Conservation (phyloP, 2,329 filamentous ascomycete species). For the Aspergillus nomiae region DNA sequence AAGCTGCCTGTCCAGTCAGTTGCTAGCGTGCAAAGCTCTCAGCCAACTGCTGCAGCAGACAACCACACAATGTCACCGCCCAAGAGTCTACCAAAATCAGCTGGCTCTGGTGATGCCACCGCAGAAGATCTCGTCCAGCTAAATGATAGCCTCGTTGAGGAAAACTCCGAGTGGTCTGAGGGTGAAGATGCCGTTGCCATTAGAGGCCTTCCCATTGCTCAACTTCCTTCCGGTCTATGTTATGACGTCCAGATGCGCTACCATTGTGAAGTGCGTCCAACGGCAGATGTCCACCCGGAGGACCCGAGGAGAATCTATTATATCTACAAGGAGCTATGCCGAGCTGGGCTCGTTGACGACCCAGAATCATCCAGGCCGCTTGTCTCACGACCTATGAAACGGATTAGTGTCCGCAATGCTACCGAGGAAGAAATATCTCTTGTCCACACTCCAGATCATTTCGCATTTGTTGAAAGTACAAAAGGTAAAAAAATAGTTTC, state of each 20-base stretch:
- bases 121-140: conserved; percentile 22
- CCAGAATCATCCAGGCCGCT: conserved; percentile 54
- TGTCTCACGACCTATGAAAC: conserved; percentile 58
- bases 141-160: conserved; percentile 39
- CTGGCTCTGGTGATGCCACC: conserved; percentile 27
- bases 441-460: conserved; percentile 78
- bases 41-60: conserved; percentile 7
- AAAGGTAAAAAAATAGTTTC: conserved; percentile 36
- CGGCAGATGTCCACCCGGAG: conserved; percentile 81
- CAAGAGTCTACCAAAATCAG: conserved; percentile 27
- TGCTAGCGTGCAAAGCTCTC: conserved; percentile 5
- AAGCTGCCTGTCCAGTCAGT: conserved; percentile 21
- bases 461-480: conserved; percentile 70
- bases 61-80: conserved; percentile 19
- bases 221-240: conserved; percentile 73
- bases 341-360: conserved; percentile 73
- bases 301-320: conserved; percentile 89
- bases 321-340: conserved; percentile 87
- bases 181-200: conserved; percentile 38
- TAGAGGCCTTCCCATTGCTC: conserved; percentile 44
- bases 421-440: conserved; percentile 77
- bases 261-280: conserved; percentile 77
- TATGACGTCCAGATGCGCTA: conserved; percentile 97
- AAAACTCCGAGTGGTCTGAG: conserved; percentile 46
- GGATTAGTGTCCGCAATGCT: conserved; percentile 78